Evolutionary conservation across 805 yeast species (phyloP), one percentile per base, ranked within the genome.

Genomic region (Phaffomyces thermotolerans): DNA sequence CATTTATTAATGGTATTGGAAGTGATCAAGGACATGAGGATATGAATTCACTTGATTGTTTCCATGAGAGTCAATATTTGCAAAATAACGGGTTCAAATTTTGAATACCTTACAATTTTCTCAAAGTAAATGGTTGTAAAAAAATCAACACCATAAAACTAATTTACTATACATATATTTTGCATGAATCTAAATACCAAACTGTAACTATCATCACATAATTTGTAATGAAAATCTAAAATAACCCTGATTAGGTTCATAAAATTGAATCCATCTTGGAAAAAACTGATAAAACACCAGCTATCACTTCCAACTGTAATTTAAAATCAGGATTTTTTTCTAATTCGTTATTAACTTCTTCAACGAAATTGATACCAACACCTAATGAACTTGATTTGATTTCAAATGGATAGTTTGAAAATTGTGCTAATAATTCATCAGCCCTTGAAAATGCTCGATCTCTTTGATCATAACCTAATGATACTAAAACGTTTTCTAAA

Each of bases 401-500:
- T 39, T 71, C 72, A 59, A 91, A 93, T 25, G 99, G 99, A 66
- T 69, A 88, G 53, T 87, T 93, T 36, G 95, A 74, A 58, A 77
- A 93, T 55, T 87, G 91, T 41, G 72, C 74, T 50, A 91, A 71
- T 37, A 93, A 65, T 60, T 91, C 98, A 58, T 93, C 98, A n/a
- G 96, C 96, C 58, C 96, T 76, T 4, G 85, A 79, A 63, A 90
- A 84, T 1, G 97, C 97, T 54, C 82, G 80, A 63, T 93, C 99
- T 55, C 98, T 78, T 52, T 80, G 84, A 53, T 88, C 96, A 62
- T 87, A 89, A 52, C 81, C 82, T 49, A 90, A 71, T 25, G 81
- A 72, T 36, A 79, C 70, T 46, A 90, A 71, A 4, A 88, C 91
- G 59, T 91, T 93, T 56, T 93, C 99, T 53, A 93, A 75, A 12